Percentiles rank a stretch among this genome's conserved stretches.
Evolutionary conservation across 1,284 basidiomycete species (phyloP).

Genomic region (Wallemia mellicola): DNA sequence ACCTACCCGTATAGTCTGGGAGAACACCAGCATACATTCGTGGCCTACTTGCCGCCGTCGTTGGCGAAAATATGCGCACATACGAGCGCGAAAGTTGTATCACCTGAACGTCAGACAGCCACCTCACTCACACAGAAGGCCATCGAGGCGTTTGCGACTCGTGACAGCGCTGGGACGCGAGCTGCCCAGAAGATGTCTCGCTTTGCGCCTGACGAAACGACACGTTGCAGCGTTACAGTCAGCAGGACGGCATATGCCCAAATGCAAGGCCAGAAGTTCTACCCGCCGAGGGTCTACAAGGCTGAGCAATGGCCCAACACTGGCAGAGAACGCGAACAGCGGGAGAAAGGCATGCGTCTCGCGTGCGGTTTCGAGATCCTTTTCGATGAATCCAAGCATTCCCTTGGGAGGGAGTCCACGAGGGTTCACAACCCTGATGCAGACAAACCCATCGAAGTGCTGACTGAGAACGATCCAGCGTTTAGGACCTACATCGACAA

Average conservation of each 20-base stretch:
- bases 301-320: conserved; percentile 4
- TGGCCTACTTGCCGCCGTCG: conserved; percentile 45
- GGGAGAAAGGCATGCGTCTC: conserved; percentile 67
- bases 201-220: conserved; percentile 40
- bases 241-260: conserved; percentile 80
- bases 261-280: conserved; percentile 62
- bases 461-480: conserved; percentile 29
- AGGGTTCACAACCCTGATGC: conserved; percentile 10
- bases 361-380: conserved; percentile 76
- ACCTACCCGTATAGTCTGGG: conserved; percentile 39
- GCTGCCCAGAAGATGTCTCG: conserved; percentile 56
- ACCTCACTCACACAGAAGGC: conserved; percentile 44
- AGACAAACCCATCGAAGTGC: conserved; percentile 6
- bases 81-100: conserved; percentile 18
- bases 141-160: conserved; percentile 67
- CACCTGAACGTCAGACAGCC: conserved; percentile 26
- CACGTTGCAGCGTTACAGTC: conserved; percentile 34
- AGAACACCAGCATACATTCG: conserved; percentile 46
- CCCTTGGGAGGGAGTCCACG: conserved; percentile 5
- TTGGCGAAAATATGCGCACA: conserved; percentile 21
- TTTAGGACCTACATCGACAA: conserved; percentile 36
- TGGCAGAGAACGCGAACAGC: conserved; percentile 30
- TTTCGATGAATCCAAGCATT: conserved; percentile 44
- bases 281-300: conserved; percentile 67
- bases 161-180: conserved; percentile 40